These are phyloP conservation scores for Alternaria sp. DNA, from an alignment of 2,329 filamentous ascomycete species.

Conservation along the genomic window DNA sequence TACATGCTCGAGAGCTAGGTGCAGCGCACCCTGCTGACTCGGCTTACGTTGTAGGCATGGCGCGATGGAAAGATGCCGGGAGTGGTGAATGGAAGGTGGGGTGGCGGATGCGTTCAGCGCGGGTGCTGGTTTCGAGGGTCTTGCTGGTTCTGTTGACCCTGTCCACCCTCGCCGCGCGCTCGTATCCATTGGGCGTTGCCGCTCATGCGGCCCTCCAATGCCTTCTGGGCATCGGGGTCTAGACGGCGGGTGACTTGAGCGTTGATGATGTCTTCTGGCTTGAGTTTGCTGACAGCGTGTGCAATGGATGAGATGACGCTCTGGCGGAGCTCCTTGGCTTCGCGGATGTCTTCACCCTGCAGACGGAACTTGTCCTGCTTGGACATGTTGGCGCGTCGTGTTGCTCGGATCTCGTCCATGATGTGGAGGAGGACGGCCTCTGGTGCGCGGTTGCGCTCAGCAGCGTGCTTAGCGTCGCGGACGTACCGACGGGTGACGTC, in stretches of 20 bases:
- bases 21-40: conserved; percentile 19
- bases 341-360: conserved; percentile 78
- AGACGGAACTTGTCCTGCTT: conserved; percentile 85
- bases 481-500: conserved; percentile 73
- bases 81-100: conserved; percentile 10
- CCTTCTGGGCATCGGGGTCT: conserved; percentile 57
- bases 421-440: conserved; percentile 93
- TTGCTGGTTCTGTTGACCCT: conserved; percentile 44
- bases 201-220: conserved; percentile 53
- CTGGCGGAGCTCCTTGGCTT: conserved; percentile 76
- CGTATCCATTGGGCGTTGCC: conserved; percentile 48
- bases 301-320: conserved; percentile 78
- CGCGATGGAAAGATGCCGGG: conserved; percentile 8
- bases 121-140: conserved; percentile 48
- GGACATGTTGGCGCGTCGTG: conserved; percentile 81
- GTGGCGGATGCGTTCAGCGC: conserved; percentile 33
- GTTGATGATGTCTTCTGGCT: conserved; percentile 54
- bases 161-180: conserved; percentile 45
- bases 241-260: conserved; percentile 36
- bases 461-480: conserved; percentile 73
- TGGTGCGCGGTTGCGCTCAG: conserved; percentile 78
- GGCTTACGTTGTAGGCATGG: conserved; percentile 17
- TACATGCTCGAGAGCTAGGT: conserved; percentile 19
- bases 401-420: conserved; percentile 85
- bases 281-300: conserved; percentile 73